Conservation (phyloP, 139 green algal genomes). For the Trebouxia sp. region DNA sequence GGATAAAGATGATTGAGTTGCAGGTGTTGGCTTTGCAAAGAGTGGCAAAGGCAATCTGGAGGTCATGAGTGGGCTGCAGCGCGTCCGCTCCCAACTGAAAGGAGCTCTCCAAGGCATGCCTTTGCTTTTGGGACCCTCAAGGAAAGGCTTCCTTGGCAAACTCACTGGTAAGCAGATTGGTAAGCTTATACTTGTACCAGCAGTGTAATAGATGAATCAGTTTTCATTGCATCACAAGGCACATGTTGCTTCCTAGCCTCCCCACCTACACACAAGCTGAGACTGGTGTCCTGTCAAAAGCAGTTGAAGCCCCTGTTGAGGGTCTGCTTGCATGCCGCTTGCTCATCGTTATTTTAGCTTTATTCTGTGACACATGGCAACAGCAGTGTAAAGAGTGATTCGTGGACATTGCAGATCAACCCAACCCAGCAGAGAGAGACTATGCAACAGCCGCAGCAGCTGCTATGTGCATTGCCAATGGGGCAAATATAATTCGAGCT, state of each 20-base stretch:
- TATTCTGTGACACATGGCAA: too few relatives aligned
- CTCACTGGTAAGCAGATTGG: slow-evolving; percentile 63
- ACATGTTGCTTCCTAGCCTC: too few relatives aligned
- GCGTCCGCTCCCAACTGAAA: slow-evolving; percentile 48
- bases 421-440: slow-evolving; percentile 51
- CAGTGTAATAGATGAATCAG: too few relatives aligned
- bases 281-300: too few relatives aligned
- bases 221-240: too few relatives aligned
- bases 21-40: slow-evolving; percentile 93
- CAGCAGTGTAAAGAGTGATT: not conserved
- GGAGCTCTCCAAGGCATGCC: slow-evolving; percentile 53
- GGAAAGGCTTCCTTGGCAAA: slow-evolving; percentile 83
- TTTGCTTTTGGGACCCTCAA: slow-evolving; percentile 75
- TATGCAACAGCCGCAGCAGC: slow-evolving; percentile 53
- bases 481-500: slow-evolving; percentile 80
- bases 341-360: too few relatives aligned
- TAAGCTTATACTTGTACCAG: not conserved
- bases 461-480: slow-evolving; percentile 48
- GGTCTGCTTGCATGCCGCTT: too few relatives aligned
- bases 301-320: too few relatives aligned
- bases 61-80: slow-evolving; percentile 64
- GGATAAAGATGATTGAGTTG: not conserved
- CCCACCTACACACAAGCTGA: too few relatives aligned
- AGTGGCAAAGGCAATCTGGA: slow-evolving; percentile 60
- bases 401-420: slow-evolving; percentile 18